Evolutionary conservation across 495 filamentous ascomycete genomes (phyloP), one percentile per base, ranked within the genome.

Genomic region (Penicillium parvum): DNA sequence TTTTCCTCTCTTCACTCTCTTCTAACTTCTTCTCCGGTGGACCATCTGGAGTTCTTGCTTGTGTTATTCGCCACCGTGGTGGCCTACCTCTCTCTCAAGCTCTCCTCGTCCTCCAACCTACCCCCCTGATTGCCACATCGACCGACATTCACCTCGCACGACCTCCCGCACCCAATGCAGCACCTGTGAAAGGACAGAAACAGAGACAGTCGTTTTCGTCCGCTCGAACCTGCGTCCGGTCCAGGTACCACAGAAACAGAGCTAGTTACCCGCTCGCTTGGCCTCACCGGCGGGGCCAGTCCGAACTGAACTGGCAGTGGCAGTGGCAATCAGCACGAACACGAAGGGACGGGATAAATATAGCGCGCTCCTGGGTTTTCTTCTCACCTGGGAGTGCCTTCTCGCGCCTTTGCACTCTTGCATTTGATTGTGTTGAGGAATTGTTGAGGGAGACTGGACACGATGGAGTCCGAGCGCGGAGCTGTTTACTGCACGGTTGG

Each of bases 401-500:
- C 21, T 23, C 34, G 32, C 30, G 30, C 6, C 20, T 17, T 7
- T 40, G 14, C 15, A 15, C 9, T 14, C 38, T 20, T 10, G 19
- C n/a, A 21, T 50, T 27, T 38, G 39, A 16, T 34, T 36, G 36
- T 32, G 21, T 26, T 34, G 11, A 12, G 22, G 12, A 16, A 10
- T 28, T 40, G 22, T 35, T 52, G 27, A 48, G 36, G 22, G n/a
- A 42, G 30, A 21, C n/a, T 29, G 36, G 30, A 45, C 57, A 52
- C 37, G 32, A 71, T 71, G 67, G 56, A 29, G 41, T 49, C 54
- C 53, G 52, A 58, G 29, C 55, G 54, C 37, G 45, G 41, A 55
- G 58, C 55, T n/a, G 78, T 76, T 15, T 82, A 82, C 60, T 80
- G 76, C 69, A 82, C 78, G 51, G 78, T 80, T 47, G 23, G 68